These are phyloP conservation scores for Xerocomus minutiporus DNA, from an alignment of 1,284 basidiomycete genomes.

Conservation along the genomic window DNA sequence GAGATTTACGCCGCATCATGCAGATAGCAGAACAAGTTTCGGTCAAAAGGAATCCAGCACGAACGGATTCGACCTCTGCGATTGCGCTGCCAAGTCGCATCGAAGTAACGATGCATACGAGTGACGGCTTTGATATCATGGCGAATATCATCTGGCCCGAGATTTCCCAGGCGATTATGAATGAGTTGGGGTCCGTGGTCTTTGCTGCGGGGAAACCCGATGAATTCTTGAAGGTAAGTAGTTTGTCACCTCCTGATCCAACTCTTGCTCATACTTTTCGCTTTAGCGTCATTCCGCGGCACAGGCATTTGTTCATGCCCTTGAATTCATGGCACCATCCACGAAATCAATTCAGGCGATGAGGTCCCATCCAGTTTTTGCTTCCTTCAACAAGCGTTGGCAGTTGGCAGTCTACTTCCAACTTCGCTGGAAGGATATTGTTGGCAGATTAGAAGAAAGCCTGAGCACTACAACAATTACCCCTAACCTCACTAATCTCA, in stretches of 20 bases:
- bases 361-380: constrained; percentile 68
- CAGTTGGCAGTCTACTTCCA: constrained; percentile 97
- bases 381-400: constrained; percentile 81
- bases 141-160: constrained; percentile 87
- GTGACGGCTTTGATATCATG: constrained; percentile 71
- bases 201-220: constrained; percentile 90
- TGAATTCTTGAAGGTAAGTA: constrained; percentile 76
- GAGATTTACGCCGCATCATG: constrained; percentile 69
- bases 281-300: constrained; percentile 77
- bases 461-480: constrained; percentile 48
- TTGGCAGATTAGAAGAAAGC: constrained; percentile 67
- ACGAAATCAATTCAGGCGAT: constrained; percentile 63
- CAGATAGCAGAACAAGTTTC: constrained; percentile 69
- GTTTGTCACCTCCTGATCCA: background rate
- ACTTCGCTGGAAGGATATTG: constrained; percentile 94
- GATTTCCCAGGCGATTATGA: constrained; percentile 72
- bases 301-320: constrained; percentile 77
- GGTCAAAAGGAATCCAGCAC: constrained; percentile 39
- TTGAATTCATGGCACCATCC: constrained; percentile 82
- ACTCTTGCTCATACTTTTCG: constrained; percentile 5
- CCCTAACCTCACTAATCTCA: constrained; percentile 23
- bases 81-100: background rate
- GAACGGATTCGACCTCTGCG: constrained; percentile 14
- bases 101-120: constrained; percentile 1
- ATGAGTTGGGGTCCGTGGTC: constrained; percentile 75